phyloP scores from a whole-genome alignment of 352 stramenopile genomes.

The Globisporangium orthogonon region DNA sequence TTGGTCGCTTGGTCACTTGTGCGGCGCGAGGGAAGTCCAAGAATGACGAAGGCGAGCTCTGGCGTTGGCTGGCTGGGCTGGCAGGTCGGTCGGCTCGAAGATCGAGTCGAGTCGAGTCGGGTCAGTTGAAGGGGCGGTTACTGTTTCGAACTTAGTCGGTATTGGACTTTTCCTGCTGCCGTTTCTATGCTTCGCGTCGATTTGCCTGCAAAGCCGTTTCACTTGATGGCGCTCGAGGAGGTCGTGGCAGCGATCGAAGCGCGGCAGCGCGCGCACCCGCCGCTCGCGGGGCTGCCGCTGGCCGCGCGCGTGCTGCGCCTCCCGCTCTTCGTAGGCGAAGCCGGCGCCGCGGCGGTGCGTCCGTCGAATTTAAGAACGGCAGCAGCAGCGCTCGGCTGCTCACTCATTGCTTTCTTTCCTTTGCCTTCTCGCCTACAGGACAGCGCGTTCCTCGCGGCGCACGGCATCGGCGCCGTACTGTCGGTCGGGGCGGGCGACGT shows the following conservation, averaged over 20 bases:
- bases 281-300: slow-evolving; percentile 31
- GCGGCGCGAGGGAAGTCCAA: neutral
- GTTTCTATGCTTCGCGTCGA: neutral
- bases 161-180: neutral
- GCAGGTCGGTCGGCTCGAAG: neutral
- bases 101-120: no score
- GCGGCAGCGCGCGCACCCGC: slow-evolving; percentile 40
- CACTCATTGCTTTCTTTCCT: neutral
- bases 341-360: slow-evolving; percentile 37
- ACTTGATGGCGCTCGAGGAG: slow-evolving; percentile 4
- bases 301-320: slow-evolving; percentile 39
- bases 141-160: neutral
- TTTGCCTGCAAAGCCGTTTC: neutral
- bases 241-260: slow-evolving; percentile 27
- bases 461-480: slow-evolving; percentile 40
- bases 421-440: neutral
- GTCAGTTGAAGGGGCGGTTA: neutral
- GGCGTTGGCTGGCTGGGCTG: neutral
- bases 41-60: neutral
- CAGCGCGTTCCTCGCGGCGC: slow-evolving; percentile 26
- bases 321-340: slow-evolving; percentile 54
- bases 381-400: no score
- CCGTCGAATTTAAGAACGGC: no score
- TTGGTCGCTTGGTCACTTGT: neutral
- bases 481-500: slow-evolving; percentile 59